Percentiles rank a stretch among this genome's conserved stretches.
Evolutionary conservation across 257 asterid genomes (phyloP).

Genomic region (Linderniella brevidens): DNA sequence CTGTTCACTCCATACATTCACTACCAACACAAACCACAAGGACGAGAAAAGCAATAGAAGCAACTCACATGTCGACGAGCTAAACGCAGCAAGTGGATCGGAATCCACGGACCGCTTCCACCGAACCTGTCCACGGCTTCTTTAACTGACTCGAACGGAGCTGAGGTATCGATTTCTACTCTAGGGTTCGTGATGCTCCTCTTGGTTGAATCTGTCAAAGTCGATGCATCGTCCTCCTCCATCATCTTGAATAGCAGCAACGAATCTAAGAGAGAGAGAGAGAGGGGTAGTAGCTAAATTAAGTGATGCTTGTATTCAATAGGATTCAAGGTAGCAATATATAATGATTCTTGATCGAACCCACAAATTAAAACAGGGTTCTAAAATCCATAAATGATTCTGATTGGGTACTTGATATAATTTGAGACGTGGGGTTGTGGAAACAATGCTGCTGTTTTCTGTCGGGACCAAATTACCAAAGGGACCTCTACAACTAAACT

Average conservation of each 20-base stretch:
- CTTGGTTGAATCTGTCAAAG: conserved; percentile 4
- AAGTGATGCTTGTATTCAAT: too few relatives aligned
- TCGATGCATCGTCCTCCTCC: too few relatives aligned
- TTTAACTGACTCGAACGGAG: conserved; percentile 84
- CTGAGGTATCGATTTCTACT: conserved; percentile 79
- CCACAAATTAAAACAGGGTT: too few relatives aligned
- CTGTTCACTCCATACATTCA: background rate
- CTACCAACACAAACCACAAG: background rate
- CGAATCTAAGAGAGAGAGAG: too few relatives aligned
- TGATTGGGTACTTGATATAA: too few relatives aligned
- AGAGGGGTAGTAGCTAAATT: too few relatives aligned
- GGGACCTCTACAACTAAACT: too few relatives aligned
- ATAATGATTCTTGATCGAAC: background rate
- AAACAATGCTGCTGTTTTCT: too few relatives aligned
- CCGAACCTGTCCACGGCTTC: conserved; percentile 85
- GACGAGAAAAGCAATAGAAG: background rate
- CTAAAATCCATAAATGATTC: too few relatives aligned
- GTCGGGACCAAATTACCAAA: too few relatives aligned
- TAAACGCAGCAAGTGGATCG: conserved; percentile 10
- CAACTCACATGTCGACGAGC: conserved; percentile 17
- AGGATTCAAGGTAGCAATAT: background rate
- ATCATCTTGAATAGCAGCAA: too few relatives aligned
- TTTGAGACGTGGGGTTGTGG: too few relatives aligned
- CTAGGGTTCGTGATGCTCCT: conserved; percentile 6
- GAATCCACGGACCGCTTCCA: conserved; percentile 87